Evolutionary conservation across 2,329 filamentous ascomycete species (phyloP), one percentile per base, ranked within the genome.

Genomic region (Camptophora hylomeconis): DNA sequence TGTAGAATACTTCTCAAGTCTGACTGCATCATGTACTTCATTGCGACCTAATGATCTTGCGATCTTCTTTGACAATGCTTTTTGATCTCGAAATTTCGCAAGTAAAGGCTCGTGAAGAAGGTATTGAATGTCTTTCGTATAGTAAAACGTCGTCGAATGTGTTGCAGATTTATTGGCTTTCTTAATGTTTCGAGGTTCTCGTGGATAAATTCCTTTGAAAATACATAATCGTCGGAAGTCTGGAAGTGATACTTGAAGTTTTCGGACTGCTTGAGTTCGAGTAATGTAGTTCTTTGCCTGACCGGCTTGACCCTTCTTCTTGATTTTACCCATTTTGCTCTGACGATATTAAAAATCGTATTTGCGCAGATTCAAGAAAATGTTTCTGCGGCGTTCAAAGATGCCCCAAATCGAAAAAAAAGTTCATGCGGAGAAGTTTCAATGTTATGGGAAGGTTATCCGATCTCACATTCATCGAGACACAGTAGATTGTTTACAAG

Each of bases 151-250:
- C 16, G 87, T 95, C 32, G 80, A 86, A 37, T 79, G 75, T 19
- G 81, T 93, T 15, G 84, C 75, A 36, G 81, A 83, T 59, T 92
- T 93, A 52, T 80, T 82, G 22, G 81, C 89, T 71, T 94, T 94
- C 67, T 92, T 94, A 67, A 84, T 87, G 65, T 80, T 93, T 51
- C 89, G 75, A 40, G 89, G 89, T 65, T 98, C 89, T 50, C 89
- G 80, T 42, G 89, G 89, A 60, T 94, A 98, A 56, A 98, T 95
- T 48, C 86, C 89, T 67, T 95, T 95, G 78, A 93, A 98, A 57
- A 98, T 98, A 64, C 89, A 98, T 53, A 98, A 70, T 62, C 92
- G 80, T 61, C 89, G 78, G 63, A 98, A 98, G 61, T 98, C 89
- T 44, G 86, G 84, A 32, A 98, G 73, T 50, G 81, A 93, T 58